Evolutionary conservation across 257 asterid species (phyloP).

Genomic region (Galeopsis tetrahit): DNA sequence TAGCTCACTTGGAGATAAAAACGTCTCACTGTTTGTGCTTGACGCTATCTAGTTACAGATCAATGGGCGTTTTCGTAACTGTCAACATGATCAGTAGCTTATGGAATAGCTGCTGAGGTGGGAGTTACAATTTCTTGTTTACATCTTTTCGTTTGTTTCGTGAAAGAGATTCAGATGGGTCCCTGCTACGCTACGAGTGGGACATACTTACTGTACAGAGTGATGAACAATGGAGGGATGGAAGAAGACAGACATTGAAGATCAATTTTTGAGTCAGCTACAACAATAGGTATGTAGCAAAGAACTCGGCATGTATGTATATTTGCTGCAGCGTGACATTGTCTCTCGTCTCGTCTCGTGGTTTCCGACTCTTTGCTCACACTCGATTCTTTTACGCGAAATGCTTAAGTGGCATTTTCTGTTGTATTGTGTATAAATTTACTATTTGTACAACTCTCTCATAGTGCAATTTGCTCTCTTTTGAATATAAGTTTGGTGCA

Average conservation of each 20-base stretch:
- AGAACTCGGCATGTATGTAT: constrained; percentile 38
- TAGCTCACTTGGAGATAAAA: constrained; percentile 33
- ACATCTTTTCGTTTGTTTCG: constrained; percentile 28
- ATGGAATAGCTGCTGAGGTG: constrained; percentile 16
- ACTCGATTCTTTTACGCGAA: constrained; percentile 39
- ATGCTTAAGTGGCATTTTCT: constrained; percentile 46
- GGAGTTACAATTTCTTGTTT: constrained; percentile 35
- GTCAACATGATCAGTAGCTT: not conserved
- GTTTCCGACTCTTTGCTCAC: constrained; percentile 32
- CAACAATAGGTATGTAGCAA: constrained; percentile 37
- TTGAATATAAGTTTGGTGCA: constrained; percentile 33
- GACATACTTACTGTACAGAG: constrained; percentile 50
- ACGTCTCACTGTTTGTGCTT: constrained; percentile 27
- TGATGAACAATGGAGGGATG: constrained; percentile 42
- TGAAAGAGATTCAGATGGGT: constrained; percentile 35
- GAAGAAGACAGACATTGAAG: not conserved
- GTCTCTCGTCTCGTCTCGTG: constrained; percentile 27
- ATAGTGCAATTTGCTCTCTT: constrained; percentile 38
- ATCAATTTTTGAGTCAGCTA: constrained; percentile 39
- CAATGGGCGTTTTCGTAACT: constrained; percentile 24
- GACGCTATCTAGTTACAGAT: constrained; percentile 17
- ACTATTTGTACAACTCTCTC: constrained; percentile 25
- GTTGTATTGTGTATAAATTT: constrained; percentile 57
- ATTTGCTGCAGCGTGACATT: constrained; percentile 37
- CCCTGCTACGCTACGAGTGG: constrained; percentile 37